Conservation (phyloP, 371 early-diverging fungal genomes). For the Mucor irregularis region DNA sequence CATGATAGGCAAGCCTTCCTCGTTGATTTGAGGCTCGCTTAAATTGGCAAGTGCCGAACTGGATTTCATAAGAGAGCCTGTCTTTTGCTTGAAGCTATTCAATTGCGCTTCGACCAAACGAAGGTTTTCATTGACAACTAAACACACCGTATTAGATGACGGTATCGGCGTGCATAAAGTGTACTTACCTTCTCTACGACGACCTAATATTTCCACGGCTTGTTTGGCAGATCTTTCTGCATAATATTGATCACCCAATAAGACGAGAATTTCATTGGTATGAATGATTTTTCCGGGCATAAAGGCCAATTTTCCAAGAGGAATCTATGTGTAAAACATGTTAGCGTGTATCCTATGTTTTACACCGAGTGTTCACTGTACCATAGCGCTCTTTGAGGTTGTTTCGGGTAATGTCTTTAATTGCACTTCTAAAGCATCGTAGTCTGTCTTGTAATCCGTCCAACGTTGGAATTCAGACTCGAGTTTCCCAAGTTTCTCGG, state of each 20-base stretch:
- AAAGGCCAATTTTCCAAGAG: slow-evolving; percentile 83
- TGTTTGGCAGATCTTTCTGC: slow-evolving; percentile 80
- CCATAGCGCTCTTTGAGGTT: slow-evolving; percentile 57
- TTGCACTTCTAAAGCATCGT: slow-evolving; percentile 53
- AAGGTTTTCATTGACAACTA: slow-evolving; percentile 67
- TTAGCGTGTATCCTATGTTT: neutral
- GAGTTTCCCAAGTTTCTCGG: slow-evolving; percentile 10
- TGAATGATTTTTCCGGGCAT: slow-evolving; percentile 86
- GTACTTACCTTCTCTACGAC: slow-evolving; percentile 66
- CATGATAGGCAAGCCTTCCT: slow-evolving; percentile 85
- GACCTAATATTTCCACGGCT: slow-evolving; percentile 69
- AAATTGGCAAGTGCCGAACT: slow-evolving; percentile 14
- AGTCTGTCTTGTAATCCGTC: slow-evolving; percentile 53
- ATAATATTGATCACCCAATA: slow-evolving; percentile 92
- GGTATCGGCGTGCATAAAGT: neutral
- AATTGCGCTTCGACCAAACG: slow-evolving; percentile 53
- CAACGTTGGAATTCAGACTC: slow-evolving; percentile 26
- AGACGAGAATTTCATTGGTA: slow-evolving; percentile 86
- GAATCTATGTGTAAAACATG: slow-evolving; percentile 52
- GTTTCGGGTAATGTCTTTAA: slow-evolving; percentile 55
- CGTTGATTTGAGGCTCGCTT: slow-evolving; percentile 53
- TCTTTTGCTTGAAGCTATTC: slow-evolving; percentile 42
- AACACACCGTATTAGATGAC: neutral
- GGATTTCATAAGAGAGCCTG: slow-evolving; percentile 9
- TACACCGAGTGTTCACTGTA: slow-evolving; percentile 8